A percentile compares a stretch with the other conserved stretches of the same genome.
Conservation (phyloP, 179 eudicot species). For the Heliamphora pulchella region DNA sequence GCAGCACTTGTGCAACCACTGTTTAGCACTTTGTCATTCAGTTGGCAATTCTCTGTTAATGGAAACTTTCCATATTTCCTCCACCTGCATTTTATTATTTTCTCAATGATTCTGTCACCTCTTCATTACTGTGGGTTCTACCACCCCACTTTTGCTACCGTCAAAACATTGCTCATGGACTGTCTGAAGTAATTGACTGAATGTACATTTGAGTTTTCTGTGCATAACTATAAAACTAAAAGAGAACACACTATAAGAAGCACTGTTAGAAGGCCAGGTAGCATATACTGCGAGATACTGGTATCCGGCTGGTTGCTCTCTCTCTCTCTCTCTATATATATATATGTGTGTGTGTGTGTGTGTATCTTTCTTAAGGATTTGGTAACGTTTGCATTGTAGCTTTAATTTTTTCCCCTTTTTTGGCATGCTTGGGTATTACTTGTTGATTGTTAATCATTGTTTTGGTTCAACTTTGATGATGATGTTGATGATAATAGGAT, state of each 20-base stretch:
- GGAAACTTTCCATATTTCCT: background rate
- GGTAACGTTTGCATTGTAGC: too few species aligned
- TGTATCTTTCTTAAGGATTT: background rate
- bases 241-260: background rate
- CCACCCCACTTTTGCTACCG: background rate
- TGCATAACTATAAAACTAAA: background rate
- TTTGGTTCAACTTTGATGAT: constrained; percentile 2
- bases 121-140: background rate
- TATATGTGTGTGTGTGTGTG: background rate
- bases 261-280: background rate
- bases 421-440: background rate
- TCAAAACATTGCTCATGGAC: background rate
- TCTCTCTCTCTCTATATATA: background rate
- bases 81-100: background rate
- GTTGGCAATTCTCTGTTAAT: background rate
- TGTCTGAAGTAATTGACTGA: background rate
- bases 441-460: background rate
- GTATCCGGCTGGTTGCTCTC: background rate
- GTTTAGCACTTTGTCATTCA: background rate
- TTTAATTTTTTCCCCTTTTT: background rate
- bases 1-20: background rate
- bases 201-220: background rate
- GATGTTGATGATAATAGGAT: constrained; percentile 15
- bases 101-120: background rate
- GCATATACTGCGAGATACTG: background rate